Evolutionary conservation across 306 rosid genomes (phyloP).

Genomic region (Acacia confusa): DNA sequence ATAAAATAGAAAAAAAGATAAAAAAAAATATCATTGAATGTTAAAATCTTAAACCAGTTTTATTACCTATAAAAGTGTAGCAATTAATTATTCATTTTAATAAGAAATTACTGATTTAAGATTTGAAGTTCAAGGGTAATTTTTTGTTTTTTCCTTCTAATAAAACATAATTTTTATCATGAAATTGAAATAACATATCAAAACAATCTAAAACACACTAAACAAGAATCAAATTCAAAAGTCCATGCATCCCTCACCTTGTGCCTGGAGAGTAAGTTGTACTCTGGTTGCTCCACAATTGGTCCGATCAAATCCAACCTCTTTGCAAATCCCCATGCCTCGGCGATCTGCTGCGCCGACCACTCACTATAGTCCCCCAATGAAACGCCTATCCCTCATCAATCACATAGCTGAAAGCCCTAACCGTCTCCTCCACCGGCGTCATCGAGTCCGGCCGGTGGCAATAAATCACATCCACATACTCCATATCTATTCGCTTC

Average conservation of each 20-base stretch:
- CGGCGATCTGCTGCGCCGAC: constrained; percentile 94
- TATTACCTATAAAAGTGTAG: too few relatives aligned
- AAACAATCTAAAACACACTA: too few relatives aligned
- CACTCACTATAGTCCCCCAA: constrained; percentile 98
- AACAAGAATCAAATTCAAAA: too few relatives aligned
- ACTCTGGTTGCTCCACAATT: constrained; percentile 90
- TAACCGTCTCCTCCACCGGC: constrained; percentile 90
- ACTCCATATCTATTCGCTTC: constrained; percentile 82
- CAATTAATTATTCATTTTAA: too few relatives aligned
- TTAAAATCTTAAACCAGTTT: too few relatives aligned
- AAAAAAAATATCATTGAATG: too few relatives aligned
- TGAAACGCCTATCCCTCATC: constrained; percentile 91
- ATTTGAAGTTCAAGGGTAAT: too few relatives aligned
- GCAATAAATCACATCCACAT: constrained; percentile 76
- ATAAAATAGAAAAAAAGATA: too few relatives aligned
- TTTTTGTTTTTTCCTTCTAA: too few relatives aligned
- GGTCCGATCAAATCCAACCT: constrained; percentile 81
- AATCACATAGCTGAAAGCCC: constrained; percentile 84
- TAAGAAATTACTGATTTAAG: too few relatives aligned
- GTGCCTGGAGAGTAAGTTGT: constrained; percentile 78
- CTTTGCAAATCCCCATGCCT: constrained; percentile 77
- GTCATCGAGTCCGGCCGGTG: constrained; percentile 75
- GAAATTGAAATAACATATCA: too few relatives aligned
- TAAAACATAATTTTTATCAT: too few relatives aligned
- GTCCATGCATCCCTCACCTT: constrained; percentile 22